Conservation (phyloP, 2,329 filamentous ascomycete species). For the Neopestalotiopsis clavispora region DNA sequence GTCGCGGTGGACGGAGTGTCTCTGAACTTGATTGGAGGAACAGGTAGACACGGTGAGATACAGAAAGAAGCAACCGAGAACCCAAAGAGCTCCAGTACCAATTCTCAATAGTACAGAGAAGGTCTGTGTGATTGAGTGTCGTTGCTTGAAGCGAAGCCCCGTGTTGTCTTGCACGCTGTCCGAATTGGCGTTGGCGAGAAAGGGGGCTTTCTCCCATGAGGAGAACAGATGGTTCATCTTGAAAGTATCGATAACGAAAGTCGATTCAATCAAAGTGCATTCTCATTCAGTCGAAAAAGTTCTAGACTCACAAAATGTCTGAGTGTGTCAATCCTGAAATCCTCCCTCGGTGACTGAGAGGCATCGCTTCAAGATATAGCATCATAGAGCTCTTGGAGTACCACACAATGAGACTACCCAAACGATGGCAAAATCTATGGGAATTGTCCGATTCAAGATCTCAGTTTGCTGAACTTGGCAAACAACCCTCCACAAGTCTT, state of each 20-base stretch:
- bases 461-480: not conserved
- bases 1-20: not conserved
- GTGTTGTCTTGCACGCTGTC: not conserved
- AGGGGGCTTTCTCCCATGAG: not conserved
- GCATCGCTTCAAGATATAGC: not conserved
- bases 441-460: not conserved
- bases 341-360: not conserved
- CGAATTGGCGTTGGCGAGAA: not conserved
- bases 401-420: not conserved
- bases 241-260: too few relatives aligned
- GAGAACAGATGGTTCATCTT: not conserved
- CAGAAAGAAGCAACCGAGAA: not conserved
- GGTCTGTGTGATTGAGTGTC: not conserved
- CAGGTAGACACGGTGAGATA: not conserved
- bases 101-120: not conserved
- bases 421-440: not conserved
- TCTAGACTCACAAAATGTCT: not conserved
- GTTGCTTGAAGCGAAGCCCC: not conserved
- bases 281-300: not conserved
- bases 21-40: not conserved
- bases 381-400: not conserved
- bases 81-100: not conserved
- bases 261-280: too few relatives aligned
- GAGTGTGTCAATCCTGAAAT: not conserved
- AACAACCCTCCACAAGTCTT: not conserved